Conservation (phyloP, 2,329 filamentous ascomycete genomes). For the Trichoderma harzianum region DNA sequence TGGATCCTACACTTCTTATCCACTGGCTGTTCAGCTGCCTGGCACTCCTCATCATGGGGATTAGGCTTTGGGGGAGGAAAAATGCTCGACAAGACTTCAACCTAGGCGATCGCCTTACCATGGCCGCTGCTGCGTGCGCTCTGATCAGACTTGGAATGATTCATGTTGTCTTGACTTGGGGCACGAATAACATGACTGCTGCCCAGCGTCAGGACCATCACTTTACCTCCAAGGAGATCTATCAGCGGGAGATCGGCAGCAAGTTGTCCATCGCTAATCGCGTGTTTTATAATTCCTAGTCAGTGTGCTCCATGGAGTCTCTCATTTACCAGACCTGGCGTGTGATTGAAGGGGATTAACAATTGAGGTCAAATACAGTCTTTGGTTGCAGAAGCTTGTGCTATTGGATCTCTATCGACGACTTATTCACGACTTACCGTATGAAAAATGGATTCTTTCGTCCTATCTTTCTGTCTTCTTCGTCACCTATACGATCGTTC, state of each 20-base stretch:
- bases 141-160: conserved; percentile 28
- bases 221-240: conserved; percentile 32
- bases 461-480: conserved; percentile 29
- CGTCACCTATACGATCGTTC: conserved; percentile 30
- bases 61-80: conserved; percentile 24
- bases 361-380: conserved; percentile 16
- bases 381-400: conserved; percentile 31
- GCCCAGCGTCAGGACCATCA: conserved; percentile 22
- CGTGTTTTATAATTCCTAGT: conserved; percentile 35
- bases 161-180: conserved; percentile 36
- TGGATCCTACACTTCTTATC: conserved; percentile 23
- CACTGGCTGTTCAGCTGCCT: conserved; percentile 28
- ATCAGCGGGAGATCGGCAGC: conserved; percentile 33
- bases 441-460: conserved; percentile 26
- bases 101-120: conserved; percentile 28
- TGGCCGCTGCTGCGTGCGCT: conserved; percentile 39
- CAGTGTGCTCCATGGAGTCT: conserved; percentile 22
- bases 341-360: neutral
- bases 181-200: conserved; percentile 33
- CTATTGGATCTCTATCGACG: conserved; percentile 28
- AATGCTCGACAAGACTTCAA: conserved; percentile 22
- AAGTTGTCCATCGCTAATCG: conserved; percentile 33
- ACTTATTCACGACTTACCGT: conserved; percentile 24
- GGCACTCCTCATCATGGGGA: conserved; percentile 24
- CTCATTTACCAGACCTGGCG: neutral